phyloP scores from a whole-genome alignment of 306 rosid genomes.

The Adenanthera pavonina region DNA sequence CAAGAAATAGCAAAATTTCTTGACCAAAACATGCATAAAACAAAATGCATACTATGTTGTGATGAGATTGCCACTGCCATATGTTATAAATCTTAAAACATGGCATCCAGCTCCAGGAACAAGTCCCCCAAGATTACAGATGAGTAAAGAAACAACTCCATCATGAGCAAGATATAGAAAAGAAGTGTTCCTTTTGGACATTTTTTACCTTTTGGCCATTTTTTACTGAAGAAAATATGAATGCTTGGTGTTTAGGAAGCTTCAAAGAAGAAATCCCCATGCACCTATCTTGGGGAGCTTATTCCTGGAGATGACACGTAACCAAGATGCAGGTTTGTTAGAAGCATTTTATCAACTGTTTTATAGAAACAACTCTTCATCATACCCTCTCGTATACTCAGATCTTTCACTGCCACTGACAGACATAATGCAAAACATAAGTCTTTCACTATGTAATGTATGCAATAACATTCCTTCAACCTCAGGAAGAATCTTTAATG shows the following conservation, averaged over 20 bases:
- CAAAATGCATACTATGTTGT: background rate
- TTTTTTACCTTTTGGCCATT: background rate
- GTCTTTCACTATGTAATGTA: conserved; percentile 1
- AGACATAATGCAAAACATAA: conserved; percentile 16
- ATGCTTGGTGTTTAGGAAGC: background rate
- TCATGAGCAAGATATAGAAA: background rate
- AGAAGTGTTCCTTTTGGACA: background rate
- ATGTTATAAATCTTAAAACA: conserved; percentile 22
- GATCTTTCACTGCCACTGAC: conserved; percentile 12
- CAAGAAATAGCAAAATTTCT: background rate
- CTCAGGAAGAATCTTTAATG: background rate
- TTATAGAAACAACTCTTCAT: conserved; percentile 29
- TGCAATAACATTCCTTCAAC: conserved; percentile 6
- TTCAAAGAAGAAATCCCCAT: background rate
- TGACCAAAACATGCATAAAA: conserved; percentile 15
- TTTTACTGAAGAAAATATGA: conserved; percentile 14
- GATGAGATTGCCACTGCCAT: conserved; percentile 2
- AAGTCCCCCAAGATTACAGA: conserved; percentile 29
- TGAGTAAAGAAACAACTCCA: conserved; percentile 9
- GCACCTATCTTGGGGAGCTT: background rate
- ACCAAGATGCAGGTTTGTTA: conserved; percentile 19
- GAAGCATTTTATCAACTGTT: background rate
- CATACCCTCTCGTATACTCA: conserved; percentile 14
- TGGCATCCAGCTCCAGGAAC: conserved; percentile 14
- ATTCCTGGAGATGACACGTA: background rate